Evolutionary conservation across 139 green algal genomes (phyloP), one percentile per base, ranked within the genome.

Genomic region (Chlorella sp.): DNA sequence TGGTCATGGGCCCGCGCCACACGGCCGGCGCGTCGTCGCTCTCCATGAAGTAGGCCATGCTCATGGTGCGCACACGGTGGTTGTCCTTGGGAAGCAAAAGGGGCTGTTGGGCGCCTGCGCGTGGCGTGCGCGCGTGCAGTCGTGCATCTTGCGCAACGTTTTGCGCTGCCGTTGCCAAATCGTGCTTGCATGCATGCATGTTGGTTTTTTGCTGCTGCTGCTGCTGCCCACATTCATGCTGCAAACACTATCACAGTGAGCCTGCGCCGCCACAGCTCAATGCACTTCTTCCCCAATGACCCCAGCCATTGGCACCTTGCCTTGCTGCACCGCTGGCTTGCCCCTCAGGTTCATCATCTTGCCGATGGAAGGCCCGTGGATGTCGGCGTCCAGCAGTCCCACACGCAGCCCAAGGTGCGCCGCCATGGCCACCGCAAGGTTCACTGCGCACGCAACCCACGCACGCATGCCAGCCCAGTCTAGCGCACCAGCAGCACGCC

Each of bases 1-100:
- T 96, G 17, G 96, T 88, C 88, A 98, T 97, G 14, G 91, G 94
- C 0, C 94, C 94, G 2, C 94, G 70, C 93, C 91, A 97, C 61
- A 95, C 86, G 0, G 91, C 91, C 2, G 94, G 86, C 35, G 73
- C 68, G 27, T 90, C 88, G 10, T 86, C 80, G 71, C 88, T 80
- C 69, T 90, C 73, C 69, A 96, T 89, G 24, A 98, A 90, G 60
- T 95, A 93, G 14, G 90, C 92, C 84, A 97, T 96, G 35, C 83
- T 93, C 88, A 97, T 97, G 77, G 83, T 88, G 22, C 72, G 70
- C 27, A 97, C 86, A 4, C 90, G 74, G 74, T 90, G 86, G 68
- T 91, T 95, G 33, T 94, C 77, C 31, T 87, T 75, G 0, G 93
- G 91, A 0, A 89, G 62, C 77, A 94, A 77, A 36, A 82, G 36